Conservation (phyloP, 257 asterid species). For the Nicotiana attenuata region DNA sequence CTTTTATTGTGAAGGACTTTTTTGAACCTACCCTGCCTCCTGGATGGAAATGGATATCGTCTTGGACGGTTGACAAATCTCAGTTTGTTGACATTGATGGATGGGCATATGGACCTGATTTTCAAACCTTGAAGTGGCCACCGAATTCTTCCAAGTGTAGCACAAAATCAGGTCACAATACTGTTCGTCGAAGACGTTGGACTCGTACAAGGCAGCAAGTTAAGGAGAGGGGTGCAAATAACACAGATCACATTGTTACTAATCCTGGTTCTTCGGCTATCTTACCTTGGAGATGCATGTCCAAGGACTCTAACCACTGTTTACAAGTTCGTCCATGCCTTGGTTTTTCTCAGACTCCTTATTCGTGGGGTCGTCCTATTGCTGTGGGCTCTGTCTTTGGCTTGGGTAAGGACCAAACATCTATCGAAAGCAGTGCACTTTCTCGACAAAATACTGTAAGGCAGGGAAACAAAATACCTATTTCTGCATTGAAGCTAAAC, state of each 20-base stretch:
- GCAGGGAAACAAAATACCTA: constrained; percentile 40
- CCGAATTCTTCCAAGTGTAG: constrained; percentile 51
- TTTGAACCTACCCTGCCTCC: constrained; percentile 57
- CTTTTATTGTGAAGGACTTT: constrained; percentile 34
- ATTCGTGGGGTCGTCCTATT: constrained; percentile 85
- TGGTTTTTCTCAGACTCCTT: constrained; percentile 50
- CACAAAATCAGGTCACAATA: constrained; percentile 43
- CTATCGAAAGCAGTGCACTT: constrained; percentile 55
- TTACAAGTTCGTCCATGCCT: constrained; percentile 76
- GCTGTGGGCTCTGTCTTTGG: constrained; percentile 28
- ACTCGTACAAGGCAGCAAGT: constrained; percentile 47
- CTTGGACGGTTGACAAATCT: constrained; percentile 62
- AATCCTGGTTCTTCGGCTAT: constrained; percentile 53
- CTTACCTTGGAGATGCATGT: constrained; percentile 87
- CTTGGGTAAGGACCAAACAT: constrained; percentile 63
- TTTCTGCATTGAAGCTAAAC: constrained; percentile 69
- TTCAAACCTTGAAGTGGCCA: constrained; percentile 54
- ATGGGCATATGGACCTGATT: constrained; percentile 66
- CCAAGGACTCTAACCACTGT: constrained; percentile 57
- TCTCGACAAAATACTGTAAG: constrained; percentile 67
- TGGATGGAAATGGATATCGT: constrained; percentile 67
- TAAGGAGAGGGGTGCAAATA: constrained; percentile 30
- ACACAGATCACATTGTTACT: constrained; percentile 34
- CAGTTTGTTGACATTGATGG: constrained; percentile 60
- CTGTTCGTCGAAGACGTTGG: constrained; percentile 67